phyloP scores from a whole-genome alignment of 2,329 filamentous ascomycete genomes.

The Diaporthe ampelina region DNA sequence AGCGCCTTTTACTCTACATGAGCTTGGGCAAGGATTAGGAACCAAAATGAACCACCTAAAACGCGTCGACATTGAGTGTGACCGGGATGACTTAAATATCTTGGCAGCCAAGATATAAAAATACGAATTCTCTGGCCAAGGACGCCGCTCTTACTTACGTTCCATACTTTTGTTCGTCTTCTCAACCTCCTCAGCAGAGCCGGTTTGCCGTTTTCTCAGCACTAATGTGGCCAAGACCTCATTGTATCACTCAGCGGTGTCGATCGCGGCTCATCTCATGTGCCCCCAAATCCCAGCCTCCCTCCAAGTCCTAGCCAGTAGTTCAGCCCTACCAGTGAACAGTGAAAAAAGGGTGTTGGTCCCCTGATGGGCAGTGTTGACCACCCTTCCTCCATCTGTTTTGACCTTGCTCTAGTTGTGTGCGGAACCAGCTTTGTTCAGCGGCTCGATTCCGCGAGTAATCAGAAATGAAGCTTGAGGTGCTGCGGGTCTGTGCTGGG shows the following conservation, averaged over 20 bases:
- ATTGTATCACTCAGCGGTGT: not conserved
- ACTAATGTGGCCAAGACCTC: not conserved
- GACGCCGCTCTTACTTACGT: not conserved
- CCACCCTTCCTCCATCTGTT: too few species aligned
- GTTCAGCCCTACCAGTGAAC: not conserved
- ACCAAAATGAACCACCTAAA: not conserved
- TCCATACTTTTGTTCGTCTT: not conserved
- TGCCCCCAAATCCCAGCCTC: too few species aligned
- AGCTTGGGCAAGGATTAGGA: too few species aligned
- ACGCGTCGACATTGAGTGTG: not conserved
- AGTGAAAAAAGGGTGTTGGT: not conserved
- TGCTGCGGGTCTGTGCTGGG: not conserved
- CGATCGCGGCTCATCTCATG: not conserved
- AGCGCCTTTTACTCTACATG: too few species aligned
- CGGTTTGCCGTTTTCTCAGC: not conserved
- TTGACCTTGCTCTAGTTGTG: not conserved
- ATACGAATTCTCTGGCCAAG: not conserved
- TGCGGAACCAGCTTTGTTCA: not conserved
- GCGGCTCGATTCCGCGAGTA: not conserved
- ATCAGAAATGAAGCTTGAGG: not conserved
- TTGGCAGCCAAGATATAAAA: constrained; percentile 3
- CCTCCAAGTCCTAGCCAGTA: too few species aligned
- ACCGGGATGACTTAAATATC: not conserved
- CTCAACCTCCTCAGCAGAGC: not conserved
- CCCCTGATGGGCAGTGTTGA: not conserved